Conservation (phyloP, 805 yeast genomes). For the Saturnispora mendoncae region DNA sequence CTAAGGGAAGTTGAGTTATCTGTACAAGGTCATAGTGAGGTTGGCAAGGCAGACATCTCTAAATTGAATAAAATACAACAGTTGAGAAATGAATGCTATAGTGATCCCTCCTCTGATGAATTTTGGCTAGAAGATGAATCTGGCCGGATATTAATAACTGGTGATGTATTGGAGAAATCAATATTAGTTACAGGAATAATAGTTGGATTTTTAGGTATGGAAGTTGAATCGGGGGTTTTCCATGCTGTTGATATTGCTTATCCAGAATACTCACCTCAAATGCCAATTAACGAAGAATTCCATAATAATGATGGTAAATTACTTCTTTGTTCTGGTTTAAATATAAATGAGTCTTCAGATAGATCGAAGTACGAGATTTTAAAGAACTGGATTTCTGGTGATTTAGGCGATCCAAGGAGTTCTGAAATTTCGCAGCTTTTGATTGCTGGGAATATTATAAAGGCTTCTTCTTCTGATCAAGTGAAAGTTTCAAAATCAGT, state of each 20-base stretch:
- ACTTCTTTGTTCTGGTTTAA: constrained; percentile 72
- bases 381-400: constrained; percentile 65
- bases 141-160: constrained; percentile 69
- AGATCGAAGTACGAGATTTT: constrained; percentile 46
- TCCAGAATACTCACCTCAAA: constrained; percentile 59
- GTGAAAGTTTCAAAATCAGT: constrained; percentile 22
- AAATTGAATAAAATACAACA: constrained; percentile 9
- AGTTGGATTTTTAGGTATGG: constrained; percentile 80
- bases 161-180: constrained; percentile 49
- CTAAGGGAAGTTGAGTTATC: constrained; percentile 67
- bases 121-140: constrained; percentile 85
- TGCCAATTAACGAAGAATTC: constrained; percentile 12
- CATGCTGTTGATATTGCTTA: constrained; percentile 72
- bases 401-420: constrained; percentile 31
- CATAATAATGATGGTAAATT: constrained; percentile 33
- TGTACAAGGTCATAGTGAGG: constrained; percentile 41
- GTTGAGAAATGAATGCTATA: constrained; percentile 36
- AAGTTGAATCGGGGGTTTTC: constrained; percentile 72
- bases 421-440: constrained; percentile 15
- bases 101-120: constrained; percentile 48
- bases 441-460: constrained; percentile 64
- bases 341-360: constrained; percentile 37
- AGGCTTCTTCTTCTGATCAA: constrained; percentile 9
- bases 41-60: constrained; percentile 14
- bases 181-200: constrained; percentile 85